Conservation (phyloP, 352 stramenopile genomes). For the Phytophthora foliorum region DNA sequence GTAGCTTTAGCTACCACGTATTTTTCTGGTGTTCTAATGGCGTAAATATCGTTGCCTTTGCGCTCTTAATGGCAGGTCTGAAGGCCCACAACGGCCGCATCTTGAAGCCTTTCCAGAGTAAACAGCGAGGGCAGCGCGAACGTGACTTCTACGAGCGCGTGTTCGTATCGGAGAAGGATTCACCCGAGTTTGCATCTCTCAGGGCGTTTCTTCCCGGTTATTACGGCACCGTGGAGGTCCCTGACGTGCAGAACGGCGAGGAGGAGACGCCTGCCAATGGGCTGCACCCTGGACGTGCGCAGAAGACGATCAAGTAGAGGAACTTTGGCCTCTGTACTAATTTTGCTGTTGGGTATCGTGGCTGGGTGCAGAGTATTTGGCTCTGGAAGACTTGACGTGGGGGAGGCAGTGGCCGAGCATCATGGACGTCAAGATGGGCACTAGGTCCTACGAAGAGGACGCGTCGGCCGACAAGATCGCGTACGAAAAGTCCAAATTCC, state of each 20-base stretch:
- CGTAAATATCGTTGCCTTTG: not conserved
- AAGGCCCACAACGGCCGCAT: conserved; percentile 73
- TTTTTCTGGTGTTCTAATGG: not conserved
- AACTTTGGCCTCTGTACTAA: not conserved
- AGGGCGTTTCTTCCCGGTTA: conserved; percentile 68
- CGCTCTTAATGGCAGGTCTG: conserved; percentile 50
- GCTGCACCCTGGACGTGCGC: conserved; percentile 49
- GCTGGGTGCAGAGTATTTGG: conserved; percentile 75
- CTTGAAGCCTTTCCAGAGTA: conserved; percentile 90
- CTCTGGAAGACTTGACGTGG: conserved; percentile 92
- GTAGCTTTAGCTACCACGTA: not conserved
- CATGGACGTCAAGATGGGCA: conserved; percentile 98
- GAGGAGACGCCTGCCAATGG: conserved; percentile 14
- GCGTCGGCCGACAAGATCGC: conserved; percentile 91
- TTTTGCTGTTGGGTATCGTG: conserved; percentile 6
- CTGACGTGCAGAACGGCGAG: conserved; percentile 22
- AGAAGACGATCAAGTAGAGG: not conserved
- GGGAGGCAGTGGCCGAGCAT: conserved; percentile 90
- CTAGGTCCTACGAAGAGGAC: conserved; percentile 93
- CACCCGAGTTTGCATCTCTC: conserved; percentile 39
- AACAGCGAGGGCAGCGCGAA: conserved; percentile 77
- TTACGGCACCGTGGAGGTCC: conserved; percentile 59
- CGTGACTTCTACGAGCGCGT: conserved; percentile 82
- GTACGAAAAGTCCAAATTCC: conserved; percentile 94
- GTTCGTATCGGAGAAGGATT: conserved; percentile 40